A percentile compares a stretch with the other conserved stretches of the same genome.
Evolutionary conservation across 306 rosid genomes (phyloP).

Genomic region (Prunus mume): DNA sequence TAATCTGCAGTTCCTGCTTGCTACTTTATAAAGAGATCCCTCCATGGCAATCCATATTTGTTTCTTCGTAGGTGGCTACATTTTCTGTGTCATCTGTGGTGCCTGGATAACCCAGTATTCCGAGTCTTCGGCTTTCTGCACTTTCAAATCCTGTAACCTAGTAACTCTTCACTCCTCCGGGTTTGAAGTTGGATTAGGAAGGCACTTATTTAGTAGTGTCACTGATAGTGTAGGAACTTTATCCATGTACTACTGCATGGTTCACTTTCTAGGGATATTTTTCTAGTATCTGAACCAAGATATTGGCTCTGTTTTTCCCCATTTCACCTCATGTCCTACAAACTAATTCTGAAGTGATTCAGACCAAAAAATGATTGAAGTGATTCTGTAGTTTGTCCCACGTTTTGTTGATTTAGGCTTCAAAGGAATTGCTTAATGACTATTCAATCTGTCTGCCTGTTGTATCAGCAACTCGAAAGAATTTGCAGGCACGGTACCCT

Average conservation of each 20-base stretch:
- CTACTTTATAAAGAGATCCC: neutral
- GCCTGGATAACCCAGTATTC: neutral
- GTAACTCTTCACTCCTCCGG: neutral
- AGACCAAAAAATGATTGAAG: neutral
- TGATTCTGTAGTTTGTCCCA: neutral
- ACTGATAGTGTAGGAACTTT: neutral
- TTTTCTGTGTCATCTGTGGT: neutral
- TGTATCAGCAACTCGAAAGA: conserved; percentile 31
- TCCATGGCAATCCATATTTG: neutral
- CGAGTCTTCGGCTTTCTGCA: no score
- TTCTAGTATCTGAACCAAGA: neutral
- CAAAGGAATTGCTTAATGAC: conserved; percentile 2
- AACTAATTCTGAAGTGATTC: neutral
- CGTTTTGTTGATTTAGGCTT: neutral
- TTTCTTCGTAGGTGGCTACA: neutral
- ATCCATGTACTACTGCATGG: neutral
- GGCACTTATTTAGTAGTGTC: neutral
- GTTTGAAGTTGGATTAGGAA: neutral
- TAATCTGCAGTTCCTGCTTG: neutral
- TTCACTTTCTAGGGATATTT: neutral
- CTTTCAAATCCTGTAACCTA: neutral
- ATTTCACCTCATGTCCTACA: neutral
- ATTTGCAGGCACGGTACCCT: conserved; percentile 19
- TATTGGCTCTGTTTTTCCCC: neutral
- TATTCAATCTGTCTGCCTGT: conserved; percentile 9